Evolutionary conservation across 345 rosid genomes (phyloP).

Genomic region (Dipteronia sinensis): DNA sequence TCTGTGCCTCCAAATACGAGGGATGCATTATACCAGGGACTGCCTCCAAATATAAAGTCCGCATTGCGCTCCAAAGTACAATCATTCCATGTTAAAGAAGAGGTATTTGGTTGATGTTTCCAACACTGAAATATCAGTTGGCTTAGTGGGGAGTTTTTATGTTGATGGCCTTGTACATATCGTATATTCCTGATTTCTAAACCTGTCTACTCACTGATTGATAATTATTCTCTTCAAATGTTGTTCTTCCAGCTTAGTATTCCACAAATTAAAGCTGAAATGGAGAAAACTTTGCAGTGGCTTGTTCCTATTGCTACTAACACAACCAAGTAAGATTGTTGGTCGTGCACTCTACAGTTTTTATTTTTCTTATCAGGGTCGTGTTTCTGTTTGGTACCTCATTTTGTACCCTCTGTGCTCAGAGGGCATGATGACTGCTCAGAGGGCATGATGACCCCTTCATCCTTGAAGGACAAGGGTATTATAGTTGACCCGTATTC

Average conservation of each 20-base stretch:
- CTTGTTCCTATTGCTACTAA: slow-evolving; percentile 91
- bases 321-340: slow-evolving; percentile 74
- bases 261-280: slow-evolving; percentile 84
- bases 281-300: slow-evolving; percentile 97
- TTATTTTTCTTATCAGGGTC: background rate
- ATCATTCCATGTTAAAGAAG: slow-evolving; percentile 71
- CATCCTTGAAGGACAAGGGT: background rate
- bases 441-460: background rate
- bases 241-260: slow-evolving; percentile 64
- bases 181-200: background rate
- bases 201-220: background rate
- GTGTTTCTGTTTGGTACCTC: background rate
- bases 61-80: slow-evolving; percentile 75
- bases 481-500: background rate
- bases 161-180: background rate
- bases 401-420: background rate
- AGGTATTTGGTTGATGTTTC: slow-evolving; percentile 47
- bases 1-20: slow-evolving; percentile 90
- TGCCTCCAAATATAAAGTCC: slow-evolving; percentile 85
- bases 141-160: background rate
- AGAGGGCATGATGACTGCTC: background rate
- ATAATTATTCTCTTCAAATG: slow-evolving; percentile 10
- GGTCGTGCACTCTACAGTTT: background rate
- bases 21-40: slow-evolving; percentile 94
- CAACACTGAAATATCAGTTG: slow-evolving; percentile 5